Percentiles rank a stretch among this genome's conserved stretches.
Conservation (phyloP, 768 basidiomycete species). For the Lentinula boryana region DNA sequence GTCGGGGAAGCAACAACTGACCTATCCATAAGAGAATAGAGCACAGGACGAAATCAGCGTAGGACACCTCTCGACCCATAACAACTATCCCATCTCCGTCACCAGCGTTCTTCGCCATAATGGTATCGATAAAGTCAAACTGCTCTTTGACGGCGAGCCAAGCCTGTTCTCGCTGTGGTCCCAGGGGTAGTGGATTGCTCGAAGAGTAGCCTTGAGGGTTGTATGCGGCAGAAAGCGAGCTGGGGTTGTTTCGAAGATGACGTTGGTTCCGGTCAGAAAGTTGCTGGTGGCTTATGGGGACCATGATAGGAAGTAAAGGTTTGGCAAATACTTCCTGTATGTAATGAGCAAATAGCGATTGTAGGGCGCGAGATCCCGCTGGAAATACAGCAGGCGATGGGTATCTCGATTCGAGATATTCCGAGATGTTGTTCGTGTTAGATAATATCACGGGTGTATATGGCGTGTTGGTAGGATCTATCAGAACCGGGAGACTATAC, state of each 20-base stretch:
- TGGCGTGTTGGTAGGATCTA: constrained; percentile 47
- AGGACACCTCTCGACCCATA: constrained; percentile 43
- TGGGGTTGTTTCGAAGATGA: constrained; percentile 30
- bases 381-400: constrained; percentile 69
- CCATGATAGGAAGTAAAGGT: constrained; percentile 64
- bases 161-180: constrained; percentile 35
- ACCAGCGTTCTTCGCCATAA: constrained; percentile 39
- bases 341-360: constrained; percentile 65
- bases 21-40: constrained; percentile 45
- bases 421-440: constrained; percentile 56
- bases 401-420: constrained; percentile 65
- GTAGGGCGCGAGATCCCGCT: constrained; percentile 61
- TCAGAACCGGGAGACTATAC: constrained; percentile 66
- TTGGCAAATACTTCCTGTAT: constrained; percentile 60
- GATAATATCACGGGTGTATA: constrained; percentile 47
- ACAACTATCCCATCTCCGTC: constrained; percentile 41
- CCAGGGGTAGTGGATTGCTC: constrained; percentile 9
- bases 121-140: constrained; percentile 36
- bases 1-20: constrained; percentile 8
- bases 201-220: neutral
- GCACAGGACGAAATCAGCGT: constrained; percentile 48
- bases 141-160: constrained; percentile 41
- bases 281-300: constrained; percentile 60
- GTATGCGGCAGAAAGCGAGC: neutral
- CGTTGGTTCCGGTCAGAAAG: constrained; percentile 50